Evolutionary conservation across 192 early-diverging fungal genomes (phyloP).

Genomic region (Backusella psychrophila): DNA sequence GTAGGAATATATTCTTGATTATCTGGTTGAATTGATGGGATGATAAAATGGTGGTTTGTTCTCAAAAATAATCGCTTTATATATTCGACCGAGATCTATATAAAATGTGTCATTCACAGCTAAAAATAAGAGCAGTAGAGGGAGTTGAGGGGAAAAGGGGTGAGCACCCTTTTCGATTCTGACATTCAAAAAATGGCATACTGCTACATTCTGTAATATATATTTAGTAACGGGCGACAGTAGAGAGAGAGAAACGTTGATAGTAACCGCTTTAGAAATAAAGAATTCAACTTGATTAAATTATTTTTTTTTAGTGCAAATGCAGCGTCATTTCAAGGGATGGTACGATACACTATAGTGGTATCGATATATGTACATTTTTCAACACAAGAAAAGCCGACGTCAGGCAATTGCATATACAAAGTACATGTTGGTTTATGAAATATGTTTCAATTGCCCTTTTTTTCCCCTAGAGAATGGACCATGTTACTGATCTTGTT

Average conservation of each 20-base stretch:
- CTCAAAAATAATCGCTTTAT: neutral
- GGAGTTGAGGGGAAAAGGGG: neutral
- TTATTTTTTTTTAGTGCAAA: neutral
- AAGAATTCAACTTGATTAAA: neutral
- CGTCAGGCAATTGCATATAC: too few relatives aligned
- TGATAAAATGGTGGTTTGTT: neutral
- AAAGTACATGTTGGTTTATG: neutral
- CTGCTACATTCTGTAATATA: neutral
- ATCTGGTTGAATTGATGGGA: neutral
- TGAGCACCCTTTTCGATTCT: neutral
- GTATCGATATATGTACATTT: neutral
- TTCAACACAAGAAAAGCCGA: neutral
- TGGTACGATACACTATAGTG: neutral
- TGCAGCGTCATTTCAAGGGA: neutral
- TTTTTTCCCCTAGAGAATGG: neutral
- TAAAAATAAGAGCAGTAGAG: neutral
- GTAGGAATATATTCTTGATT: neutral
- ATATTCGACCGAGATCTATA: neutral
- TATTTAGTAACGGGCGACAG: neutral
- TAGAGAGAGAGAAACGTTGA: neutral
- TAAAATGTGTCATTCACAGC: neutral
- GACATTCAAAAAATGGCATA: neutral
- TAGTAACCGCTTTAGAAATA: neutral
- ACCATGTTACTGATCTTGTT: neutral
- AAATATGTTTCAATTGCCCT: neutral